Base-by-base conservation (phyloP, 768 basidiomycete genomes). In the Rossbeevera mucosa region DNA sequence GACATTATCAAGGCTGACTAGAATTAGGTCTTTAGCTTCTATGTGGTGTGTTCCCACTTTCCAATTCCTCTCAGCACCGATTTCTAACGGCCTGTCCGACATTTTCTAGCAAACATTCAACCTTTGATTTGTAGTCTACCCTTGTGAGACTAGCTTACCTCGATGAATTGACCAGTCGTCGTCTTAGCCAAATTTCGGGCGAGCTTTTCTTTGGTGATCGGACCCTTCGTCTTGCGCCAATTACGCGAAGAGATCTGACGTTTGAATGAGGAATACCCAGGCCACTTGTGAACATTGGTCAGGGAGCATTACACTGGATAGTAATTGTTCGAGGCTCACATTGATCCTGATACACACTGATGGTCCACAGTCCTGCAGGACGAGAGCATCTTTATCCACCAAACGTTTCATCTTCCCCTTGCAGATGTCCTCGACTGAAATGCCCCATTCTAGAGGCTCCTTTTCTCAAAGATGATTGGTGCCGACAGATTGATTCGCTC, bases 141-240 rank as follows among this genome's bases (percentile, higher is more conserved):
- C 18, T 22, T 33, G 44, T 36, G 28, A 31, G 16, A 44, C n/a
- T 43, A 26, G 57, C 77, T 28, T 64, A 83, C 85, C 51, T 71
- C 61, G 48, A 89, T 81, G 64, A 89, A 89, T 33, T 80, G 79
- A 50, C 75, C 70, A 2, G 86, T 78, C 54, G 86, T 78, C 54
- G 81, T 81, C 70, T 81, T 87, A 4, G 85, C 83, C 16, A 90
- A 88, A 38, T 85, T 79, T 40, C 78, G 73, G 6, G 86, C 87
- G 14, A 91, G 74, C 63, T 90, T 91, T 18, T 80, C 78, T 48
- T 79, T 76, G 1, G 88, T 90, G 59, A 90, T 88, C 2, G 83
- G 88, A 7, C 85, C 79, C 31, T 87, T 88, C 0, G 87, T 91
- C 88, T 50, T 86, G 77, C 51, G 82, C 85, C 86, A 86, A 90